Conservation (phyloP, 305 asterid genomes). For the Fraxinus dipetala region DNA sequence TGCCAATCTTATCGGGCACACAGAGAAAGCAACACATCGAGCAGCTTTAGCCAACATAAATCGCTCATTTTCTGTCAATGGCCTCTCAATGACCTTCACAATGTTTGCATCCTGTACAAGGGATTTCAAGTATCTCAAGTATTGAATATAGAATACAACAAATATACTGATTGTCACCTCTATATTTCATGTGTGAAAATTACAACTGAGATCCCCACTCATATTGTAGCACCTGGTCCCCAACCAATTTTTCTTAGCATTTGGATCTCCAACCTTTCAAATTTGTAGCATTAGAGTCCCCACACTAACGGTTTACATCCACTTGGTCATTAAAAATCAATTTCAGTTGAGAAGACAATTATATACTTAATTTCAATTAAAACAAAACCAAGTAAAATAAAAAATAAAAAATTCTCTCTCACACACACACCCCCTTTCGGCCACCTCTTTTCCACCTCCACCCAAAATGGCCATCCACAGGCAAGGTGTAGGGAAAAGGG, state of each 20-base stretch:
- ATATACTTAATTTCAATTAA: background rate
- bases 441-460: background rate
- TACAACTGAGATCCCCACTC: background rate
- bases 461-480: background rate
- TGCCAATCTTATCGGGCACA: constrained; percentile 75
- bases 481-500: background rate
- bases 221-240: background rate
- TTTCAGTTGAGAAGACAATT: background rate
- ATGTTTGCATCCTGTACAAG: constrained; percentile 71
- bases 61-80: constrained; percentile 90
- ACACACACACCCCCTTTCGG: background rate
- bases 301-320: background rate
- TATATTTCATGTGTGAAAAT: background rate
- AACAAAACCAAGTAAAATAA: background rate
- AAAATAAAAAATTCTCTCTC: background rate
- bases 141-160: background rate
- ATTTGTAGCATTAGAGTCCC: background rate
- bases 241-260: background rate
- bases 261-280: background rate
- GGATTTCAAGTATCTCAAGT: constrained; percentile 2
- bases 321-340: background rate
- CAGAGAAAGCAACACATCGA: constrained; percentile 79
- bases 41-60: constrained; percentile 97
- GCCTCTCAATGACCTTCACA: constrained; percentile 91
- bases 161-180: background rate